Base-by-base conservation (phyloP, 1,284 basidiomycete species). In the Sporisorium graminicola region DNA sequence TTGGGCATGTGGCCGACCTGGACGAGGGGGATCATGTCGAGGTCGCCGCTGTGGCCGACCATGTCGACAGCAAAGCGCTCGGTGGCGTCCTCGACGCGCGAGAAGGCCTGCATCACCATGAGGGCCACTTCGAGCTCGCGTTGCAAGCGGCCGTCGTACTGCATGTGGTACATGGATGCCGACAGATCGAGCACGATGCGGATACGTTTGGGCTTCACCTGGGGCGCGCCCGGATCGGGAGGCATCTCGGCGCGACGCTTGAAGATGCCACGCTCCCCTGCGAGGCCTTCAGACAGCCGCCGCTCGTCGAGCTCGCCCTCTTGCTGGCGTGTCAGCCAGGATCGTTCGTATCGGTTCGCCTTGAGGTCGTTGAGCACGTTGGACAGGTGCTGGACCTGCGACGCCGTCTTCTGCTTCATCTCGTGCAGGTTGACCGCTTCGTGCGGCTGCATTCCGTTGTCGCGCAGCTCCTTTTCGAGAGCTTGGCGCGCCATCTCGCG, bases 221-320 rank as follows among this genome's bases (percentile, higher is more conserved):
- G 84, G 8, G 83, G 82, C 57, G 82, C 84, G 20, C 82, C 82
- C 8, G 79, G 64, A 40, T 85, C 84, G 1, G 84, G 84, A 6
- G 84, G 84, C 51, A 77, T 75, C 63, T 85, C 83, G 18, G 75
- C 73, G 5, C 83, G 64, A 1, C 83, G 64, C 58, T 85, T 85
- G 68, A 86, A 86, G 44, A 86, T 84, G 16, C 79, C 70, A 7
- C 82, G 54, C 60, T 87, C 86, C n/a, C 86, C 86, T 2, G 83
- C 85, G 8, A 87, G 70, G 0, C 86, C 86, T 47, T 87, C 86
- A 14, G 78, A 78, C 7, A 87, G 62, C 0, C 86, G 63, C 2
- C 73, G 72, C 58, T 87, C 86, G 68, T 87, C 86, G 14, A 87
- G 60, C 69, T 87, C 86, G 1, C 86, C 86, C 16, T 87, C 86